These are phyloP conservation scores for Leccinum proximum DNA, from an alignment of 1,284 basidiomycete species.

Conservation along the genomic window DNA sequence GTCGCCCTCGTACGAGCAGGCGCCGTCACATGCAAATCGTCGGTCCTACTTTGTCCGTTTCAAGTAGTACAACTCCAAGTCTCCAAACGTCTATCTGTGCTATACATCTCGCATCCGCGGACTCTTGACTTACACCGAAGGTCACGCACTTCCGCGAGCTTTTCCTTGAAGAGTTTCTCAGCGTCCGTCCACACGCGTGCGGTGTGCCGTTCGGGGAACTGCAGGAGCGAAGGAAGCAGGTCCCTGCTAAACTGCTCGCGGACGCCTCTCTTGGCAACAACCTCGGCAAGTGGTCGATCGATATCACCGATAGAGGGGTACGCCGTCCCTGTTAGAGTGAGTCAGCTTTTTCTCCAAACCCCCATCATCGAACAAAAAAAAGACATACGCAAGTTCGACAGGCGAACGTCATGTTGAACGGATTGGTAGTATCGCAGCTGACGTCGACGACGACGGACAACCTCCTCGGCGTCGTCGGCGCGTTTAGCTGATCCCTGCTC, in stretches of 20 bases:
- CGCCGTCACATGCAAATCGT: too few relatives aligned
- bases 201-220: conserved; percentile 65
- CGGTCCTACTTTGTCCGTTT: too few relatives aligned
- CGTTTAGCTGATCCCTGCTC: conserved; percentile 69
- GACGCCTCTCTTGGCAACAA: conserved; percentile 95
- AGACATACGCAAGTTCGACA: conserved; percentile 73
- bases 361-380: neutral
- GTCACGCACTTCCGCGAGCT: conserved; percentile 54
- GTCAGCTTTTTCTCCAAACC: neutral
- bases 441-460: conserved; percentile 94
- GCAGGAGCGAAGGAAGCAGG: conserved; percentile 83
- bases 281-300: conserved; percentile 98
- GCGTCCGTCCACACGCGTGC: conserved; percentile 91
- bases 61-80: too few relatives aligned
- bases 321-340: conserved; percentile 41
- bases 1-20: too few relatives aligned
- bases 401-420: conserved; percentile 74
- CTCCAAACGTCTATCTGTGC: neutral
- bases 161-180: conserved; percentile 81
- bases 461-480: conserved; percentile 66
- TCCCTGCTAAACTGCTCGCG: conserved; percentile 91
- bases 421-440: conserved; percentile 99
- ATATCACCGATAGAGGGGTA: conserved; percentile 83
- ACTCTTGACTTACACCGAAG: neutral
- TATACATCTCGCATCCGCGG: neutral